Evolutionary conservation across 441 rosid species (phyloP).

Genomic region (Arabidopsis hybrid): DNA sequence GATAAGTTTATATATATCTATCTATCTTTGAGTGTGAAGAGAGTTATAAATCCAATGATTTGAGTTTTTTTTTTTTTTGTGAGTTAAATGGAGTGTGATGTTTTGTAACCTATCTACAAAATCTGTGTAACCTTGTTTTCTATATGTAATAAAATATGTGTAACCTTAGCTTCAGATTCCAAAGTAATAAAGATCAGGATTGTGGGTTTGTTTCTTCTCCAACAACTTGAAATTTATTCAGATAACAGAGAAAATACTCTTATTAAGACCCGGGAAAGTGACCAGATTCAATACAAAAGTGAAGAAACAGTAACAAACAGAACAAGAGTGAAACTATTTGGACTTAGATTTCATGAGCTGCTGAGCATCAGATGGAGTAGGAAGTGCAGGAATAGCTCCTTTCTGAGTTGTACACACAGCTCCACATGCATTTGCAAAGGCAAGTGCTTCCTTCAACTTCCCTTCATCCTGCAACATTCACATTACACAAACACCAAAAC

Average conservation of each 20-base stretch:
- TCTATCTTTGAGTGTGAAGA: not conserved
- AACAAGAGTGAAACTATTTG: conserved; percentile 1
- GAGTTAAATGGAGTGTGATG: conserved; percentile 6
- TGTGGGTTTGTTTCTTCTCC: not conserved
- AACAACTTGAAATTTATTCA: conserved; percentile 24
- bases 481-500: conserved; percentile 4
- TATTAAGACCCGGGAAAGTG: not conserved
- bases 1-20: no score
- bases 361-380: conserved; percentile 53
- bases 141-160: conserved; percentile 6
- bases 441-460: conserved; percentile 60
- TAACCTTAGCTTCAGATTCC: conserved; percentile 1
- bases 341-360: conserved; percentile 51
- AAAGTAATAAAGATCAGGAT: not conserved
- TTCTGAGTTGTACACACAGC: conserved; percentile 74
- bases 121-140: conserved; percentile 16
- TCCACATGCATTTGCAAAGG: conserved; percentile 78
- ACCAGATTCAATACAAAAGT: not conserved
- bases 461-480: conserved; percentile 57
- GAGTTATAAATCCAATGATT: not conserved
- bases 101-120: conserved; percentile 25
- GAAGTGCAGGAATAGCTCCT: conserved; percentile 83
- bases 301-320: not conserved
- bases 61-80: conserved; percentile 1
- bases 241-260: conserved; percentile 4